A percentile compares a stretch with the other conserved stretches of the same genome.
Conservation (phyloP, 768 basidiomycete species). For the Trametes meyenii region DNA sequence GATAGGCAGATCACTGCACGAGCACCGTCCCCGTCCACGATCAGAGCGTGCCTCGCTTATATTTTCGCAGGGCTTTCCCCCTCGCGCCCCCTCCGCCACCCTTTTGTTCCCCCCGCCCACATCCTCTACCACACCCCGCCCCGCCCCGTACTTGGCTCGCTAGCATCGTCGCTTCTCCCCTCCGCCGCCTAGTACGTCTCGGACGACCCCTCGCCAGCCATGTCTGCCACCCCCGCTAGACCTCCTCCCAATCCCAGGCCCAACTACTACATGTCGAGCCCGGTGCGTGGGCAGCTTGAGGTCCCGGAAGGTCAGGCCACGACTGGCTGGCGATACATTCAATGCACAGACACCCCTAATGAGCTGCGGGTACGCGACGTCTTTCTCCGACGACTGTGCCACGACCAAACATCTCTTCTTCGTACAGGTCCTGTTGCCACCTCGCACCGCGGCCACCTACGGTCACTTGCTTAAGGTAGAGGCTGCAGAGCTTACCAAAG, state of each 20-base stretch:
- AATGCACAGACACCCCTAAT: constrained; percentile 75
- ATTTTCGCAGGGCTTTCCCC: constrained; percentile 23
- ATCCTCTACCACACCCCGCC: not conserved
- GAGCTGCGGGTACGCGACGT: constrained; percentile 60
- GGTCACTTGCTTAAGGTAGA: constrained; percentile 67
- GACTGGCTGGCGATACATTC: constrained; percentile 71
- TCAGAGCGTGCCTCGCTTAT: constrained; percentile 26
- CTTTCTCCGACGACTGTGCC: not conserved
- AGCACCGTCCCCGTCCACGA: constrained; percentile 5
- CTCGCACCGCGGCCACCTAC: constrained; percentile 66
- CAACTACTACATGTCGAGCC: constrained; percentile 62
- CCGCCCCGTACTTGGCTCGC: too few relatives aligned
- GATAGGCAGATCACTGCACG: constrained; percentile 20
- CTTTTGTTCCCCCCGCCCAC: constrained; percentile 16
- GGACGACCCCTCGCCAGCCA: constrained; percentile 10
- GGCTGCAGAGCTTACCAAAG: constrained; percentile 59
- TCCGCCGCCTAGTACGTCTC: not conserved
- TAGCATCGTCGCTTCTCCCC: not conserved
- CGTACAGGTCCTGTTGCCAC: constrained; percentile 59
- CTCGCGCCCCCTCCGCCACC: constrained; percentile 17
- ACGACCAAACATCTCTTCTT: constrained; percentile 10
- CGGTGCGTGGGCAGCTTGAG: constrained; percentile 76
- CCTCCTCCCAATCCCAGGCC: constrained; percentile 32
- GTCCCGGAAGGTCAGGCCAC: constrained; percentile 54
- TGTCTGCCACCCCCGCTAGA: constrained; percentile 15